A percentile compares a stretch with the other conserved stretches of the same genome.
Evolutionary conservation across 1,284 basidiomycete genomes (phyloP).

Genomic region (Moesziomyces sp.): DNA sequence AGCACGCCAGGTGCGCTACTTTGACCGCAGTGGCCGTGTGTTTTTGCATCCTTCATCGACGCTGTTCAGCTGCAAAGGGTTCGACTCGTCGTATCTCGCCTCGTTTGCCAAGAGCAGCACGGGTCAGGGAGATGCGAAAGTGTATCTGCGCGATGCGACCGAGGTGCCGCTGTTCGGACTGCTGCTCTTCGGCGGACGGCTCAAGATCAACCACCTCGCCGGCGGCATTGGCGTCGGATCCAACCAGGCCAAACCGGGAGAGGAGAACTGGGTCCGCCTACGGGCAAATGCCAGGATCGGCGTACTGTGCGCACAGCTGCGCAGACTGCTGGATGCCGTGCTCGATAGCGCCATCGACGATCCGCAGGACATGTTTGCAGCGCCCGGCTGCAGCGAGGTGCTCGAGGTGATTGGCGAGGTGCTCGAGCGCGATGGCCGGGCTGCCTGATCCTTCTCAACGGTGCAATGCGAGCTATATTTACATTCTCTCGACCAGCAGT

Average conservation of each 20-base stretch:
- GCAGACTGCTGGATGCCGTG: slow-evolving; percentile 66
- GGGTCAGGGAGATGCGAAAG: slow-evolving; percentile 72
- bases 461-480: background rate
- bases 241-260: slow-evolving; percentile 16
- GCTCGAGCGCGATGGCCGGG: slow-evolving; percentile 34
- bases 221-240: slow-evolving; percentile 74
- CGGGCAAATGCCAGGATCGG: slow-evolving; percentile 88
- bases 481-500: background rate
- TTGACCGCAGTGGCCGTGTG: slow-evolving; percentile 71
- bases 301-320: slow-evolving; percentile 86
- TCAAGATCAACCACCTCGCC: slow-evolving; percentile 78
- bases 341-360: slow-evolving; percentile 35
- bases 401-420: slow-evolving; percentile 30
- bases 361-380: slow-evolving; percentile 34
- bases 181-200: slow-evolving; percentile 83
- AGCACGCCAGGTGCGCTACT: slow-evolving; percentile 58
- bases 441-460: background rate
- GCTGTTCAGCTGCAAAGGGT: slow-evolving; percentile 77
- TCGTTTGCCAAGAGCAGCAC: slow-evolving; percentile 86
- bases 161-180: slow-evolving; percentile 88
- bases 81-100: slow-evolving; percentile 81
- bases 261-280: slow-evolving; percentile 74
- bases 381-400: slow-evolving; percentile 33
- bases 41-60: slow-evolving; percentile 88
- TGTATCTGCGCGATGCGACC: slow-evolving; percentile 87